Evolutionary conservation across 306 rosid species (phyloP).

Genomic region (Styphnolobium japonicum): DNA sequence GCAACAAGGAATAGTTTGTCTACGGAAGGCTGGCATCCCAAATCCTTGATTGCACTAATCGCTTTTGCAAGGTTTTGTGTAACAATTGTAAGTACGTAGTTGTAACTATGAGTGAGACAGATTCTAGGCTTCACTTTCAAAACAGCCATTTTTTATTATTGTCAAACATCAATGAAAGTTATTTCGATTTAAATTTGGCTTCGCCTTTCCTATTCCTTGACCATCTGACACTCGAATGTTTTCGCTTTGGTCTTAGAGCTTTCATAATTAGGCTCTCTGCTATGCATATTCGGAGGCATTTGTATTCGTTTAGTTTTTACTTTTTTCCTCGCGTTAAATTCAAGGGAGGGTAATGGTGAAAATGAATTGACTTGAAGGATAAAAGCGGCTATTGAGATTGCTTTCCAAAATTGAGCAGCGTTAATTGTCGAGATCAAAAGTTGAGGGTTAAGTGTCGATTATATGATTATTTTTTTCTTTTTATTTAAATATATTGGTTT

Average conservation of each 20-base stretch:
- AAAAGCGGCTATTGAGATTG: no score
- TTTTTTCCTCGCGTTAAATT: no score
- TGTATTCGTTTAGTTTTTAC: no score
- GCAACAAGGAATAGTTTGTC: slow-evolving; percentile 37
- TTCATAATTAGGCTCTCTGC: neutral
- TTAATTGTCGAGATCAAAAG: no score
- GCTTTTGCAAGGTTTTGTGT: neutral
- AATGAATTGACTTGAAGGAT: no score
- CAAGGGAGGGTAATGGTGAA: no score
- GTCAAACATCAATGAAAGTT: neutral
- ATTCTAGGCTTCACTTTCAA: neutral
- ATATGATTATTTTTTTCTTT: no score
- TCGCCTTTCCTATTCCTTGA: neutral
- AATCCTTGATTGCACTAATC: neutral
- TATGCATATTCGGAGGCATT: neutral
- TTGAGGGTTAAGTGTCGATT: no score
- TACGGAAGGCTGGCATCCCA: neutral
- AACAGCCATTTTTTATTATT: neutral
- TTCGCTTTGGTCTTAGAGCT: neutral
- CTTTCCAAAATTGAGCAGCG: no score
- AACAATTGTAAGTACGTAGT: slow-evolving; percentile 33
- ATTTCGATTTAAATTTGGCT: neutral
- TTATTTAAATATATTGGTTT: no score
- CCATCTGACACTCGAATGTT: neutral
- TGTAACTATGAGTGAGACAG: slow-evolving; percentile 7